phyloP scores from a whole-genome alignment of 2,329 filamentous ascomycete genomes.

The Gliomastix tumulicola region DNA sequence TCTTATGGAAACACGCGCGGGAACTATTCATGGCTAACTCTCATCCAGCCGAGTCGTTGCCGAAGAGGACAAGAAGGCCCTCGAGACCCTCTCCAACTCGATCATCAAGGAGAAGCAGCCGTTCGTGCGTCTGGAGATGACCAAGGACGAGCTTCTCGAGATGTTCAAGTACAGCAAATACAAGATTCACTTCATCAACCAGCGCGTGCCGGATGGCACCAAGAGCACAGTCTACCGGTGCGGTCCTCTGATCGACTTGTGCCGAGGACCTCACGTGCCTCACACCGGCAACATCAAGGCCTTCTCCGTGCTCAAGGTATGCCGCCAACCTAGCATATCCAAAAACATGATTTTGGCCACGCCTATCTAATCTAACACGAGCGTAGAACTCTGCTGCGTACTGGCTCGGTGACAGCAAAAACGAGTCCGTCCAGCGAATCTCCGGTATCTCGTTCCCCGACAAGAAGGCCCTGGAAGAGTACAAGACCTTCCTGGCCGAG shows the following conservation, averaged over 20 bases:
- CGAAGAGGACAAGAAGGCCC: constrained; percentile 74
- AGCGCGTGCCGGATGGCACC: constrained; percentile 67
- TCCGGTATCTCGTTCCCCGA: constrained; percentile 94
- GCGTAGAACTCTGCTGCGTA: constrained; percentile 66
- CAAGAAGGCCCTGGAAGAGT: constrained; percentile 89
- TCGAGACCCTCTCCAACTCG: constrained; percentile 72
- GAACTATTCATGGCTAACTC: constrained; percentile 9
- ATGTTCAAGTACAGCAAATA: constrained; percentile 98
- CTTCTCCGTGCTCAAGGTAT: constrained; percentile 80
- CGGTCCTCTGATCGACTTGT: constrained; percentile 90
- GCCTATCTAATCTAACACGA: constrained; percentile 31
- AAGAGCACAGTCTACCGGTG: constrained; percentile 92
- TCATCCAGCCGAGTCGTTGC: constrained; percentile 63
- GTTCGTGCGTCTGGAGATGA: constrained; percentile 82
- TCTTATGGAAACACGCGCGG: neutral
- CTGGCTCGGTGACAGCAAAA: constrained; percentile 88
- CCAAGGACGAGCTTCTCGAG: constrained; percentile 85
- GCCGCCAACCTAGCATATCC: too few relatives aligned
- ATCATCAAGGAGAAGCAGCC: constrained; percentile 96
- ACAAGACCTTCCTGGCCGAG: constrained; percentile 93
- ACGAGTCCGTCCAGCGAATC: constrained; percentile 93
- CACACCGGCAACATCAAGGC: constrained; percentile 89
- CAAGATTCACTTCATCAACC: constrained; percentile 90
- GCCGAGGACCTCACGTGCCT: constrained; percentile 89
- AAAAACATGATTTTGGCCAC: neutral